A percentile compares a stretch with the other conserved stretches of the same genome.
These are phyloP conservation scores for Penicillium sp. DNA, from an alignment of 2,329 filamentous ascomycete species.

Conservation along the genomic window DNA sequence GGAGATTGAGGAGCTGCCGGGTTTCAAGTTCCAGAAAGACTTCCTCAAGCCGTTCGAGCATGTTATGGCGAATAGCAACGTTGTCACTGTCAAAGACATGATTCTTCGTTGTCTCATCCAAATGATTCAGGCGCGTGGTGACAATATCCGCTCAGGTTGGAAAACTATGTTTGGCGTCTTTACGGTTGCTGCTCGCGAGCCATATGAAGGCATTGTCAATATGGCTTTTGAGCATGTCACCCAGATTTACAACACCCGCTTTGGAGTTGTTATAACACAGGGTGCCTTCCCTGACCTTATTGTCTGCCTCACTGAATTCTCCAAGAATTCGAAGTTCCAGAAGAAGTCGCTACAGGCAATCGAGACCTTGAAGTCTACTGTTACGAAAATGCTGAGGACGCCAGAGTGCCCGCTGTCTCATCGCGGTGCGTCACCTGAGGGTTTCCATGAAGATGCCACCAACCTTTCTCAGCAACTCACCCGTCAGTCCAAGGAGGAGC, in stretches of 20 bases:
- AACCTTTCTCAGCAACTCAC: constrained; percentile 55
- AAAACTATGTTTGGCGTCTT: constrained; percentile 99
- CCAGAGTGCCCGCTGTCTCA: constrained; percentile 87
- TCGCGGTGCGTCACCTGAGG: constrained; percentile 40
- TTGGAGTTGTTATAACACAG: constrained; percentile 91
- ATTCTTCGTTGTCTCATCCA: constrained; percentile 90
- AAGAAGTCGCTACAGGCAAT: constrained; percentile 96
- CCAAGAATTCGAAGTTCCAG: constrained; percentile 98
- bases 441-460: constrained; percentile 39
- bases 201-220: constrained; percentile 90
- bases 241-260: constrained; percentile 88
- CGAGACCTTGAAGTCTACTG: constrained; percentile 84
- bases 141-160: constrained; percentile 97
- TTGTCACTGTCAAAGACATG: constrained; percentile 96
- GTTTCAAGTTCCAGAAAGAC: constrained; percentile 99
- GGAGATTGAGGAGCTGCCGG: constrained; percentile 93
- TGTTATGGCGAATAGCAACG: constrained; percentile 84
- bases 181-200: constrained; percentile 85
- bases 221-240: constrained; percentile 94
- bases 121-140: constrained; percentile 94
- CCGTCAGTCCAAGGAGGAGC: constrained; percentile 85
- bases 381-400: constrained; percentile 88
- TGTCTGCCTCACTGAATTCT: constrained; percentile 94
- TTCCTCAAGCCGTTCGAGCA: constrained; percentile 98
- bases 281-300: constrained; percentile 94